Conservation (phyloP, 352 stramenopile species). For the Pythium rhizo-oryzae region DNA sequence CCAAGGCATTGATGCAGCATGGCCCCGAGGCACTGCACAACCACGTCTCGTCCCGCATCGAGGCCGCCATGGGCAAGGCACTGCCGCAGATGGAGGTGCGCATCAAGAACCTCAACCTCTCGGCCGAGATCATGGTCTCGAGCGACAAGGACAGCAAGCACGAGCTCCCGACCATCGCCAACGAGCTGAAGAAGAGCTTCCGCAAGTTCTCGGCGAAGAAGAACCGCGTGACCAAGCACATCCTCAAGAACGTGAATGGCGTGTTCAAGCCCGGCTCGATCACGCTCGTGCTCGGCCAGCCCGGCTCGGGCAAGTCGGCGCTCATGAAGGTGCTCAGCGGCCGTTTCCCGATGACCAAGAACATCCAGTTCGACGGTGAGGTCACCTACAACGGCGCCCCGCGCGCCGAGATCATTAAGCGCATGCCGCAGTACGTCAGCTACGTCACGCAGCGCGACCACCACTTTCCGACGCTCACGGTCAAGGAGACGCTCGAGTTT, state of each 20-base stretch:
- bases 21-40: conserved; percentile 38
- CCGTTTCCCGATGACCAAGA: conserved; percentile 51
- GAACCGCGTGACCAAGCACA: conserved; percentile 31
- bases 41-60: conserved; percentile 31
- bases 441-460: conserved; percentile 54
- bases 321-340: conserved; percentile 61
- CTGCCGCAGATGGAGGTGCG: conserved; percentile 35
- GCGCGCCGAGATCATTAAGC: conserved; percentile 32
- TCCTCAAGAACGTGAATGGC: conserved; percentile 33
- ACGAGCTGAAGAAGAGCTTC: conserved; percentile 12
- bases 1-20: conserved; percentile 25
- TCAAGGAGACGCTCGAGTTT: conserved; percentile 57
- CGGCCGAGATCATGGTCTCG: conserved; percentile 32
- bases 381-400: conserved; percentile 51
- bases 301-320: conserved; percentile 28
- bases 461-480: conserved; percentile 52
- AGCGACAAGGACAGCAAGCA: conserved; percentile 7
- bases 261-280: conserved; percentile 35
- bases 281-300: conserved; percentile 28
- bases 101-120: conserved; percentile 38
- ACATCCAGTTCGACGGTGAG: conserved; percentile 32
- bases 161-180: conserved; percentile 23
- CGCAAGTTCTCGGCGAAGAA: conserved; percentile 19
- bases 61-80: conserved; percentile 29
- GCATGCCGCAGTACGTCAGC: conserved; percentile 46